Conservation (phyloP, 2,329 filamentous ascomycete species). For the Westerdykella ornata region DNA sequence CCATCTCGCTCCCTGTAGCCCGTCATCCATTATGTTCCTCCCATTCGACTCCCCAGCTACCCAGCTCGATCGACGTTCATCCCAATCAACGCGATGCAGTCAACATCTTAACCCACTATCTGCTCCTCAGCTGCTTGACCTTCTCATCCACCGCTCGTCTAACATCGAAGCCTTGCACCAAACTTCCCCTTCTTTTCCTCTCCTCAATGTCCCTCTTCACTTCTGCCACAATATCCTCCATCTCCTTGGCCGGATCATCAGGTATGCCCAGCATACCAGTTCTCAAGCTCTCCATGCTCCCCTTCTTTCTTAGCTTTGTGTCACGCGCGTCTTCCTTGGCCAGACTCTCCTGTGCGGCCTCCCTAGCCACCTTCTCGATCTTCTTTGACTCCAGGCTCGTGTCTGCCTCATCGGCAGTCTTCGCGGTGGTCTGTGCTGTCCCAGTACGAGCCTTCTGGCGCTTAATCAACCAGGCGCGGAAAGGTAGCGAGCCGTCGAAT, state of each 20-base stretch:
- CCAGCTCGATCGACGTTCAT: too few species aligned
- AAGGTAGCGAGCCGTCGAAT: constrained; percentile 73
- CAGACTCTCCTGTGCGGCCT: constrained; percentile 20
- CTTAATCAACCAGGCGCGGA: constrained; percentile 38
- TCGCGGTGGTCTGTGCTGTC: constrained; percentile 38
- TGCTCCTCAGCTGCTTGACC: constrained; percentile 26
- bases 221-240: constrained; percentile 72
- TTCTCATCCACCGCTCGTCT: constrained; percentile 34
- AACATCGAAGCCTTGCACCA: constrained; percentile 32
- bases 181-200: constrained; percentile 42
- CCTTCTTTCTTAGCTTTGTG: constrained; percentile 41
- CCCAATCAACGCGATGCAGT: too few species aligned
- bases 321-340: constrained; percentile 12
- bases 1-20: too few species aligned
- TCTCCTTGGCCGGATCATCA: constrained; percentile 65
- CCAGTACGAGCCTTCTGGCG: constrained; percentile 21
- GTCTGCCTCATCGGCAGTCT: neutral
- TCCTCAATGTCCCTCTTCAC: constrained; percentile 65
- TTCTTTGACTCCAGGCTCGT: constrained; percentile 4
- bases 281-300: constrained; percentile 52
- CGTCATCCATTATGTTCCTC: too few species aligned
- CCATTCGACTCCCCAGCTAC: too few species aligned
- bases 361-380: constrained; percentile 30
- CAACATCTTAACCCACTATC: too few species aligned
- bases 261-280: constrained; percentile 71